Evolutionary conservation across 208 protist genomes (phyloP), one percentile per base, ranked within the genome.

Genomic region (Acanthamoeba triangularis): DNA sequence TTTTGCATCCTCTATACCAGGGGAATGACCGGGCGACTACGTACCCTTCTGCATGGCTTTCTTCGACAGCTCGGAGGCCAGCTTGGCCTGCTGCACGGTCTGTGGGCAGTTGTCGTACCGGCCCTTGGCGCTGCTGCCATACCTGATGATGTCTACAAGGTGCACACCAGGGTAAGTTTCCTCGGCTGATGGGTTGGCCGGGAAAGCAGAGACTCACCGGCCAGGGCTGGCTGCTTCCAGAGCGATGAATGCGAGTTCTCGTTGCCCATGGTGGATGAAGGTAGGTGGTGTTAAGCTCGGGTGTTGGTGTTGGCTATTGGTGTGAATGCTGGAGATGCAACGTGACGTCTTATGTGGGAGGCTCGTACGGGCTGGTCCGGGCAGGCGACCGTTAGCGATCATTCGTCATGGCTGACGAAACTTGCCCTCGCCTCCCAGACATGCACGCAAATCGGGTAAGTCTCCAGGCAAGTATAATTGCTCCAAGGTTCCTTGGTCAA

Each of bases 51-150:
- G 37, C 69, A 80, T 80, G 69, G 69, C 69, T 28, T 80, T 80
- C 30, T 28, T 35, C 10, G 69, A 44, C 4, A 80, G 33, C 69
- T 80, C 35, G 33, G 69, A 8, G 35, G 69, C 69, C 30, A 80
- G 69, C 37, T 80, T 80, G 69, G 30, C 37, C 23, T 80, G 69
- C 23, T 80, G 69, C 28, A 80, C 8, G 69, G 69, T 80, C 30
- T 35, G 30, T 13, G 69, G 69, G 25, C 69, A 80, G 69, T 80
- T 80, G 35, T 13, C 69, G 25, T 80, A 80, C 33, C 37, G 7
- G 20, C 25, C 69, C 69, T 80, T 80, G 69, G 37, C 35, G 69
- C 69, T 25, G 35, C 69, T 25, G 59, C n/a, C 33, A 28, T 80
- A 80, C 33, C 23, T 35, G 16, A 28, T 13, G 33, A 80, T 80